Evolutionary conservation across 768 basidiomycete genomes (phyloP).

Genomic region (Boletus pseudopeckii): DNA sequence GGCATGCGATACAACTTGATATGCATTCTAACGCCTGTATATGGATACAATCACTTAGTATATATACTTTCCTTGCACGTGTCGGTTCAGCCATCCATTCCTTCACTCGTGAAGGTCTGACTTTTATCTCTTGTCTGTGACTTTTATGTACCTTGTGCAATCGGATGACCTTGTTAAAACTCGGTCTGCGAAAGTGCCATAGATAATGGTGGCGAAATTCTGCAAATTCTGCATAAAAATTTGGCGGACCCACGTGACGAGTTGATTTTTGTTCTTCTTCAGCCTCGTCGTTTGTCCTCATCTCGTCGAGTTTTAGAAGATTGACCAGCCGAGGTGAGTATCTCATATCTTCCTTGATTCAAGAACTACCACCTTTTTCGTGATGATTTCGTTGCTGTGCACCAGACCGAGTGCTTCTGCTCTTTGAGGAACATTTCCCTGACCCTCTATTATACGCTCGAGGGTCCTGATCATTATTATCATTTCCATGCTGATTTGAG

Average conservation of each 20-base stretch:
- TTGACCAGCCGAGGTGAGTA: constrained; percentile 3
- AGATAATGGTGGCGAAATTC: not conserved
- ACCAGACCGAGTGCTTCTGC: constrained; percentile 34
- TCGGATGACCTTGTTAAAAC: constrained; percentile 3
- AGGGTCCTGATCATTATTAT: constrained; percentile 28
- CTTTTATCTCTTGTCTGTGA: constrained; percentile 7
- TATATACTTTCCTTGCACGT: constrained; percentile 6
- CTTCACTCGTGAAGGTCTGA: not conserved
- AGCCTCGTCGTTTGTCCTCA: not conserved
- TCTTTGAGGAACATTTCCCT: constrained; percentile 33
- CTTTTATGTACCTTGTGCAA: constrained; percentile 7
- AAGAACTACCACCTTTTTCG: not conserved
- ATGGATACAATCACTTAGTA: constrained; percentile 13
- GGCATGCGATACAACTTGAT: not conserved
- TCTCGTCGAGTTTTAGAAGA: not conserved
- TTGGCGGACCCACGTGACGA: not conserved
- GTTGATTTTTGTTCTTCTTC: not conserved
- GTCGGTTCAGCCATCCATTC: constrained; percentile 3
- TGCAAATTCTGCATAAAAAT: not conserved
- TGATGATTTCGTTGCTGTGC: constrained; percentile 37
- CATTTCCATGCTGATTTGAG: not conserved
- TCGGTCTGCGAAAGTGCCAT: not conserved
- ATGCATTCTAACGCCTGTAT: constrained; percentile 7
- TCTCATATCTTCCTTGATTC: not conserved
- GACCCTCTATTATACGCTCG: constrained; percentile 33